Conservation (phyloP, 148 eudicot genomes). For the Rhododendron henanense region DNA sequence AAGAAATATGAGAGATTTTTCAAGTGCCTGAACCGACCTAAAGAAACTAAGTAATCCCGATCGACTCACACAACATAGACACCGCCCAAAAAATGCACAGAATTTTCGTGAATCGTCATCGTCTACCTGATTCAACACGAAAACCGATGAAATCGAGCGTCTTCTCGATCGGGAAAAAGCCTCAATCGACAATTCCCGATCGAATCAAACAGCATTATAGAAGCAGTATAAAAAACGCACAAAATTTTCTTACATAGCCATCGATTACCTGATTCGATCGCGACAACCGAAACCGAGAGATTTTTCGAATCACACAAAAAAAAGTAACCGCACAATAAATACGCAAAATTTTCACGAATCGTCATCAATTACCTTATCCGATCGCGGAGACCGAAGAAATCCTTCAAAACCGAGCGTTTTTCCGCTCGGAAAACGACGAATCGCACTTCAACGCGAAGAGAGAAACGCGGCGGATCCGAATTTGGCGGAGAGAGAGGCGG, state of each 20-base stretch:
- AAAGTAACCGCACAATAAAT: neutral
- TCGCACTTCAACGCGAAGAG: neutral
- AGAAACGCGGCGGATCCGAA: neutral
- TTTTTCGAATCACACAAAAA: neutral
- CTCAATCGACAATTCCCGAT: neutral
- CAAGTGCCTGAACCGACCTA: neutral
- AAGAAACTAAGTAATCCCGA: neutral
- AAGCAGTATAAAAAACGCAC: neutral
- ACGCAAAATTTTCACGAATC: neutral
- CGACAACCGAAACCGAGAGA: neutral
- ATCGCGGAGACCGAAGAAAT: neutral
- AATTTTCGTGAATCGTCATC: neutral
- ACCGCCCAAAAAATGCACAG: neutral
- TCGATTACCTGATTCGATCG: neutral
- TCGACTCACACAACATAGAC: neutral
- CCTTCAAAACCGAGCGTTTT: neutral
- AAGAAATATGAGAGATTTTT: neutral
- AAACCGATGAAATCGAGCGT: neutral
- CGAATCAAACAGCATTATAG: neutral
- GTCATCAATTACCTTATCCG: neutral
- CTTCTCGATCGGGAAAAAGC: neutral
- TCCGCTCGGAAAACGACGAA: neutral
- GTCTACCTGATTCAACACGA: neutral
- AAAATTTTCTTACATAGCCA: neutral
- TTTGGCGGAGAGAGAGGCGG: neutral